Base-by-base conservation (phyloP, 768 basidiomycete genomes). In the Psilocybe cubensis region DNA sequence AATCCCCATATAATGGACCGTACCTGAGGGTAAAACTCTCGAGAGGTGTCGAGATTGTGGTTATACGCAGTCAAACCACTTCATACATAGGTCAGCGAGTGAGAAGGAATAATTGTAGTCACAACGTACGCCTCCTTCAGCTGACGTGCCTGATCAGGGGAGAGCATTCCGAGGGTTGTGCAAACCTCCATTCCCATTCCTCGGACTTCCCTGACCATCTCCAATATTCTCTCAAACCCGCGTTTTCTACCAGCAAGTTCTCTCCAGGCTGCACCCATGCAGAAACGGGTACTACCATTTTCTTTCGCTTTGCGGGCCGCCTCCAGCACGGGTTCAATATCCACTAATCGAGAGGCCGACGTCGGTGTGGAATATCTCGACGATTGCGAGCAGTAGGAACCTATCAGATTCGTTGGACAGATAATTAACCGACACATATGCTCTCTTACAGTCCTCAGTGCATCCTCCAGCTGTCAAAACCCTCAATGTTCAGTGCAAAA, bases 121-220 rank as follows among this genome's bases (percentile, higher is more conserved):
- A 40, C 33, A 28, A 75, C 89, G 63, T 72, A 92, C 91, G 96
- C 96, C 76, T 95, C 88, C 72, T 98, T 98, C 59, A 99, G 80
- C 65, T 89, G 89, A 60, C 79, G 79, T 23, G 96, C 96, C 74
- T 99, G 96, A 57, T 95, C 94, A 21, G 95, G 92, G 10, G 87
- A 86, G 45, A 99, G 81, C 96, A 99, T 98, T 44, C 96, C 96
- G 27, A 99, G 84, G 4, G 96, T 99, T 40, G 96, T 98, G 78
- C 96, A 99, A 23, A 99, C 96, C 75, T 99, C 96, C 96, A 99
- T 97, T 38, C 89, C 96, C 92, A 98, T 95, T 18, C 84, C 91
- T 62, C 96, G 87, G 71, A 94, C 87, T 72, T 92, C 84, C 31
- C 82, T 80, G 56, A 98, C 96, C 95, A 98, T 98, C 61, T 86